Evolutionary conservation across 768 basidiomycete genomes (phyloP), one percentile per base, ranked within the genome.

Genomic region (Tephrocybe sp.): DNA sequence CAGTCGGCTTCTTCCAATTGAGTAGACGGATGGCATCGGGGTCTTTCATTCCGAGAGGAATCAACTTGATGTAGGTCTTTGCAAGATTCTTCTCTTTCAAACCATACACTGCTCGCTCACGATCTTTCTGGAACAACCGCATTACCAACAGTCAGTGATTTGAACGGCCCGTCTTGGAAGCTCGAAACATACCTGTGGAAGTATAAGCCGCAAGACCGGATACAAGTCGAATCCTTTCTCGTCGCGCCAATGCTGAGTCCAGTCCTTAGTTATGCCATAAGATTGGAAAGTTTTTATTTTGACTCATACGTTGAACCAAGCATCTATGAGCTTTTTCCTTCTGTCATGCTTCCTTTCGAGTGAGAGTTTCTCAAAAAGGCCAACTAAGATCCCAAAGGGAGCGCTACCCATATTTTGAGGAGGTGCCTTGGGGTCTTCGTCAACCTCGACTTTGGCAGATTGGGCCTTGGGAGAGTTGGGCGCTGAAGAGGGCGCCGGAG

Each of bases 51-150:
- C 87, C 87, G 2, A 99, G 74, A 1, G 90, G 91, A 28, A 98
- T 88, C 2, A 95, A 78, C 53, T 88, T 86, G 71, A 96, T 92
- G 64, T 95, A 97, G 9, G 83, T 84, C 67, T 94, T 98, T 4
- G 94, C 95, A 2, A 99, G 72, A 62, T 89, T 90, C 70, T 89
- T 89, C 72, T 99, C 97, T 65, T 99, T 99, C 56, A 97, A 68
- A 12, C 93, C 91, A 66, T 98, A 99, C 0, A 94, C 86, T 0
- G 91, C 81, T 45, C 97, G 84, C 54, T 98, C 92, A 27, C 87
- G 80, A 64, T 98, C 97, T 81, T 97, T 91, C 93, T 98, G 65
- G n/a, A n/a, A n/a, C n/a, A n/a, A n/a, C n/a, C n/a, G n/a, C n/a
- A n/a, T n/a, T n/a, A n/a, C n/a, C n/a, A n/a, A 40, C 11, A 27